These are phyloP conservation scores for Scheffersomyces parashehatae DNA, from an alignment of 1,139 yeast species.

Conservation along the genomic window DNA sequence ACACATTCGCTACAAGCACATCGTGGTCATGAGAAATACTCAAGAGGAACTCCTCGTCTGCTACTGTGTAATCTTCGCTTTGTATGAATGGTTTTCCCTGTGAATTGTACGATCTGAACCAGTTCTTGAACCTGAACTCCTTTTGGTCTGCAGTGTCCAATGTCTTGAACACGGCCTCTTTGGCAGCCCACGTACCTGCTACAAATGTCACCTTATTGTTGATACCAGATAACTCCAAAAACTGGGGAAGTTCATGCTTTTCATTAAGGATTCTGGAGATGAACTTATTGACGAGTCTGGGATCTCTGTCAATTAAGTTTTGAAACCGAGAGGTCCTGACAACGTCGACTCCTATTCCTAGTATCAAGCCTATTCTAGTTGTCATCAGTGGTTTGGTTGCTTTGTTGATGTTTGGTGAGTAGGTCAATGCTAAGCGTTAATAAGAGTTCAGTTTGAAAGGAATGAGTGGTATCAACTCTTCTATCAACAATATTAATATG, in stretches of 20 bases:
- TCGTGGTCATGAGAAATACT: conserved; percentile 71
- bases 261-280: conserved; percentile 53
- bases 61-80: conserved; percentile 4
- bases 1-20: conserved; percentile 47
- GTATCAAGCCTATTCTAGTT: not conserved
- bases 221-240: conserved; percentile 21
- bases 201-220: conserved; percentile 34
- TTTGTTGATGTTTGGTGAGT: too few relatives aligned
- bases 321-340: conserved; percentile 52
- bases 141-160: conserved; percentile 51
- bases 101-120: conserved; percentile 52
- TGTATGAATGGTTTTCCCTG: conserved; percentile 42
- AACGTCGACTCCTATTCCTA: conserved; percentile 67
- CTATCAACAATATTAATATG: too few relatives aligned
- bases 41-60: conserved; percentile 50
- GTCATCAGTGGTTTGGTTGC: too few relatives aligned
- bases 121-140: conserved; percentile 55
- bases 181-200: conserved; percentile 71
- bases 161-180: conserved; percentile 73
- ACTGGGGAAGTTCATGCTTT: conserved; percentile 42
- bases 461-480: too few relatives aligned
- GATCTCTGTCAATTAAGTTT: conserved; percentile 31
- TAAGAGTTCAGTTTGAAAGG: too few relatives aligned
- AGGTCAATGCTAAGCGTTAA: too few relatives aligned
- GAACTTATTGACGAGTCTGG: conserved; percentile 39